Conservation (phyloP, 805 yeast genomes). For the Candida multigemmis region DNA sequence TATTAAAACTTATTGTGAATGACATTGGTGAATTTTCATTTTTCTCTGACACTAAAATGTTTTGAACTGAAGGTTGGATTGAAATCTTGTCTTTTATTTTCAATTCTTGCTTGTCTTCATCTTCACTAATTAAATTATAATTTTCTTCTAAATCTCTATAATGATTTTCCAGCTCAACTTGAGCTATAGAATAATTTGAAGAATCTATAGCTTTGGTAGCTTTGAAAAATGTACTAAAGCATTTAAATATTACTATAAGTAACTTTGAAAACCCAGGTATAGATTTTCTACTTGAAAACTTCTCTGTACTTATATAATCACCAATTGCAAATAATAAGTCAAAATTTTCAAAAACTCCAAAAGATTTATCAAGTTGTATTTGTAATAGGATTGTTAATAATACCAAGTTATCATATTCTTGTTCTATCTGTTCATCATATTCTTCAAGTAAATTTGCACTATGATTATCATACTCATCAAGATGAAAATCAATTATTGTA, state of each 20-base stretch:
- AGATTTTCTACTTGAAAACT: slow-evolving; percentile 1
- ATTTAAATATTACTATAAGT: slow-evolving; percentile 14
- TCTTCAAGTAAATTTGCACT: slow-evolving; percentile 3
- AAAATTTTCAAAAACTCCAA: slow-evolving; percentile 33
- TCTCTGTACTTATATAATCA: slow-evolving; percentile 15
- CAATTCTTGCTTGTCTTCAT: slow-evolving; percentile 2
- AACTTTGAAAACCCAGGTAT: slow-evolving; percentile 2
- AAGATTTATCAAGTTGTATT: slow-evolving; percentile 27
- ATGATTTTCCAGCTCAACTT: slow-evolving; percentile 24
- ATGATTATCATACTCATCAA: slow-evolving; percentile 30
- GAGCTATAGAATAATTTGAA: slow-evolving; percentile 34
- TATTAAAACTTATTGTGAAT: slow-evolving; percentile 18
- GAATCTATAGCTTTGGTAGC: slow-evolving; percentile 42
- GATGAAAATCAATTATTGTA: slow-evolving; percentile 26
- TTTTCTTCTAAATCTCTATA: slow-evolving; percentile 35
- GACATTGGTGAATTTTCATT: slow-evolving; percentile 10
- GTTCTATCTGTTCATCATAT: slow-evolving; percentile 7
- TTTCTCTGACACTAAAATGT: not conserved
- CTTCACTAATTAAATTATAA: slow-evolving; percentile 18
- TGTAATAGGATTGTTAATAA: slow-evolving; percentile 27
- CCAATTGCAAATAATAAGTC: slow-evolving; percentile 33
- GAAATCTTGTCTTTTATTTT: slow-evolving; percentile 1
- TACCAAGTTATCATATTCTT: slow-evolving; percentile 24
- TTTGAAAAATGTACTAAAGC: slow-evolving; percentile 24
- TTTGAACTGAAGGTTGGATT: not conserved